Evolutionary conservation across 768 basidiomycete genomes (phyloP), one percentile per base, ranked within the genome.

Genomic region (Tulasnella sp.): DNA sequence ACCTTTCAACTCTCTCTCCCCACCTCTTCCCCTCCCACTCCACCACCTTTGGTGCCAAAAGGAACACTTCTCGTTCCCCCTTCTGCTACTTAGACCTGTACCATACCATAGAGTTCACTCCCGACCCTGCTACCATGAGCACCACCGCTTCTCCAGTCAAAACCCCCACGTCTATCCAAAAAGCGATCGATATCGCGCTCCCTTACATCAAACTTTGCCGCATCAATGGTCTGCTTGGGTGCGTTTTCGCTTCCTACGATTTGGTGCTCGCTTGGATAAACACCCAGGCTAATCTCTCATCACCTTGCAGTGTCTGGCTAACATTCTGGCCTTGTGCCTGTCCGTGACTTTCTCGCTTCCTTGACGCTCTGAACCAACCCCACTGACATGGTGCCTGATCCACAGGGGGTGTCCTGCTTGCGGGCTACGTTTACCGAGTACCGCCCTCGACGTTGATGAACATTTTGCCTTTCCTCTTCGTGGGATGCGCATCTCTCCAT

Each of bases 401-500:
- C 37, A 70, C 22, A 70, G 69, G 73, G 73, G 73, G 73, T 3
- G 58, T 34, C 15, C 17, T 74, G 45, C 73, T 74, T 37, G 73
- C 73, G 5, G 52, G 25, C 25, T 58, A 74, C 25, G 36, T 38
- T 40, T 38, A 58, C 36, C 42, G 52, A 36, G 42, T 54, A n/a
- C 73, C 52, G 31, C 73, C 73, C 25, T 67, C 34, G 3, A 34
- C 45, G 25, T 38, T 74, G 49, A 31, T 74, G 14, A 31, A 52
- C 31, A 31, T 74, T 29, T 36, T 74, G 34, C 36, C 54, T 19
- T 37, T 49, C 34, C 45, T 74, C 9, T 74, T 74, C 39, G 38
- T 74, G 37, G 73, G 73, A 22, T 74, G 73, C 37, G 58, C 58
- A 40, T 74, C 54, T n/a, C 77, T 88, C 39, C 85, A 85, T 42